These are phyloP conservation scores for Fusarium algeriense DNA, from an alignment of 2,329 filamentous ascomycete genomes.

Conservation along the genomic window DNA sequence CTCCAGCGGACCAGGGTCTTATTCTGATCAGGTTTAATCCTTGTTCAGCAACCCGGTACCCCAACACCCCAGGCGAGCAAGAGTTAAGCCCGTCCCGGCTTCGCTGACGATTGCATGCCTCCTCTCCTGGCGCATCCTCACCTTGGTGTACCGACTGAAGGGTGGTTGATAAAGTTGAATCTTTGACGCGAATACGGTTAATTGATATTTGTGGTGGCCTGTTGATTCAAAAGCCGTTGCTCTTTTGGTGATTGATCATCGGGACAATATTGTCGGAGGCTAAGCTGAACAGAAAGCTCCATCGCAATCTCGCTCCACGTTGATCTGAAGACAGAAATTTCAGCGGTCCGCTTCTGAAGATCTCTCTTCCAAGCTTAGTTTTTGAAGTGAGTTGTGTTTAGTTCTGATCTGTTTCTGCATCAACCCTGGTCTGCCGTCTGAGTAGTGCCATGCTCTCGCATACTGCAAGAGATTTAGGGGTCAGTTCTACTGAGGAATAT, in stretches of 20 bases:
- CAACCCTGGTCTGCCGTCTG: background rate
- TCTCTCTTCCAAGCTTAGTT: slow-evolving; percentile 16
- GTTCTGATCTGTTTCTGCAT: slow-evolving; percentile 10
- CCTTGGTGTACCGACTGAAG: slow-evolving; percentile 33
- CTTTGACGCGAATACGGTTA: slow-evolving; percentile 32
- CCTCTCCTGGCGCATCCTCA: slow-evolving; percentile 25
- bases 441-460: background rate
- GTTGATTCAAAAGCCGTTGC: background rate
- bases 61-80: slow-evolving; percentile 30
- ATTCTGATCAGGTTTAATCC: slow-evolving; percentile 37
- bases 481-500: slow-evolving; percentile 15
- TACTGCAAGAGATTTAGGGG: background rate
- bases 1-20: slow-evolving; percentile 25
- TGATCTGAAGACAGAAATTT: slow-evolving; percentile 37
- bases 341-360: slow-evolving; percentile 18
- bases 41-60: slow-evolving; percentile 38
- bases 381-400: slow-evolving; percentile 32
- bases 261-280: slow-evolving; percentile 26
- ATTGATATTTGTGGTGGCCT: slow-evolving; percentile 25
- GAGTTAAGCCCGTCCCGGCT: slow-evolving; percentile 29
- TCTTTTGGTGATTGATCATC: slow-evolving; percentile 24
- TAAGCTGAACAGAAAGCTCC: slow-evolving; percentile 29
- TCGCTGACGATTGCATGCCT: slow-evolving; percentile 37
- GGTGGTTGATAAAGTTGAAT: slow-evolving; percentile 44
- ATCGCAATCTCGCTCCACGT: slow-evolving; percentile 42